Conservation (phyloP, 2,329 filamentous ascomycete species). For the Cladophialophora immunda region DNA sequence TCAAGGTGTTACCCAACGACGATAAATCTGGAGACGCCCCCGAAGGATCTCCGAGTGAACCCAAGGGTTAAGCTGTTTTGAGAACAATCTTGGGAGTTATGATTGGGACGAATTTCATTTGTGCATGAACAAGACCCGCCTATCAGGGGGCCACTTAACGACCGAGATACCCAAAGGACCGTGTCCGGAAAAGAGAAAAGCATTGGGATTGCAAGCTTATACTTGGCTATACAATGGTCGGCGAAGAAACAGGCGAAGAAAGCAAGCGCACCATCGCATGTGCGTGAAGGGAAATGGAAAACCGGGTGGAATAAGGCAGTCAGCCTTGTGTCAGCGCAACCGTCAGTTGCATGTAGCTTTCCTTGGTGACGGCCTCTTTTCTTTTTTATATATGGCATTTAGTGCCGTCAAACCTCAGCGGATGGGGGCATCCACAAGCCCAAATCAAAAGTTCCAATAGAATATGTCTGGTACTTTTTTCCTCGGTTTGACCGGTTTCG, state of each 20-base stretch:
- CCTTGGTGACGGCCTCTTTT: constrained; percentile 8
- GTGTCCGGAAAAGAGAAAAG: constrained; percentile 28
- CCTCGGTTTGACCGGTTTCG: constrained; percentile 7
- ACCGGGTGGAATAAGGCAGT: not conserved
- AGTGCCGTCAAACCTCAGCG: not conserved
- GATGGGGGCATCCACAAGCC: not conserved
- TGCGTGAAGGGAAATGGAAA: constrained; percentile 18
- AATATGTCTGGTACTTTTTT: not conserved
- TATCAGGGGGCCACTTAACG: constrained; percentile 24
- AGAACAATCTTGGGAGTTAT: constrained; percentile 17
- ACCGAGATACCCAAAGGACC: constrained; percentile 36
- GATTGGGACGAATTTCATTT: constrained; percentile 40
- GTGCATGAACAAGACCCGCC: constrained; percentile 30
- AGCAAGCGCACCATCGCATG: constrained; percentile 33
- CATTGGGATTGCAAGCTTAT: constrained; percentile 29
- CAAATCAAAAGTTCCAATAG: constrained; percentile 5
- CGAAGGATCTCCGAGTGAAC: not conserved
- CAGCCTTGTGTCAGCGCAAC: constrained; percentile 13
- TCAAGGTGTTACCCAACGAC: constrained; percentile 51
- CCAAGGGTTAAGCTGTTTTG: not conserved
- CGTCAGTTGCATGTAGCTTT: constrained; percentile 16
- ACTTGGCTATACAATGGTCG: constrained; percentile 30
- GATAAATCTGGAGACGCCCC: constrained; percentile 40
- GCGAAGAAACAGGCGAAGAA: constrained; percentile 18
- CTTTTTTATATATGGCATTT: constrained; percentile 3